Evolutionary conservation across 768 basidiomycete genomes (phyloP), one percentile per base, ranked within the genome.

Genomic region (Amanita rimosa): DNA sequence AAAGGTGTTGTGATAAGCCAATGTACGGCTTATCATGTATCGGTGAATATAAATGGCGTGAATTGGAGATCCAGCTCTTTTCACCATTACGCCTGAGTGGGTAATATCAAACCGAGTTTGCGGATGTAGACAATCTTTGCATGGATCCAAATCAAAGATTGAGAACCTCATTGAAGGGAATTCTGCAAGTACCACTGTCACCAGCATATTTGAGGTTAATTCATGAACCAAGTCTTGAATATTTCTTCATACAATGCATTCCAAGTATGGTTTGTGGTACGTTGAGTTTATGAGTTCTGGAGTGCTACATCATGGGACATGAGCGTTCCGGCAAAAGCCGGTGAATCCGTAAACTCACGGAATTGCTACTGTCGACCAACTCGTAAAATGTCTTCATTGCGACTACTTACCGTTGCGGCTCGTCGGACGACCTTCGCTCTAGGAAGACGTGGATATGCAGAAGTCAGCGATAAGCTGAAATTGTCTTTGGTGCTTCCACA

Each of bases 401-500:
- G 85, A 65, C 72, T 88, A 54, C 66, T 83, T 54, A 70, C 80
- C 55, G 70, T 79, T 63, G 76, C 72, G 57, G 73, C 76, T 57
- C 77, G 81, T 62, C 79, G 76, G 52, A 67, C 71, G 29, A 60
- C 69, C 11, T 64, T 81, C 50, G 60, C 70, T 38, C 56, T 78
- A 29, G 77, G 75, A 52, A 72, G 80, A 55, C 81, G 95, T 63
- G 88, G 90, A 36, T 98, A 98, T 65, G 95, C 95, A 44, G 95
- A 95, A 64, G 86, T 75, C 44, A 76, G 77, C 40, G 89, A 90
- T 68, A 94, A 91, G 71, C 82, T 99, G 55, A 87, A 84, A 58
- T 83, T 99, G 52, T 91, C 92, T 16, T 75, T 99, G 58, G 88
- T 87, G 46, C 81, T 99, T 51, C 96, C 96, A 46, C 94, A 98